Evolutionary conservation across 371 early-diverging fungal species (phyloP).

Genomic region (Lichtheimia ornata): DNA sequence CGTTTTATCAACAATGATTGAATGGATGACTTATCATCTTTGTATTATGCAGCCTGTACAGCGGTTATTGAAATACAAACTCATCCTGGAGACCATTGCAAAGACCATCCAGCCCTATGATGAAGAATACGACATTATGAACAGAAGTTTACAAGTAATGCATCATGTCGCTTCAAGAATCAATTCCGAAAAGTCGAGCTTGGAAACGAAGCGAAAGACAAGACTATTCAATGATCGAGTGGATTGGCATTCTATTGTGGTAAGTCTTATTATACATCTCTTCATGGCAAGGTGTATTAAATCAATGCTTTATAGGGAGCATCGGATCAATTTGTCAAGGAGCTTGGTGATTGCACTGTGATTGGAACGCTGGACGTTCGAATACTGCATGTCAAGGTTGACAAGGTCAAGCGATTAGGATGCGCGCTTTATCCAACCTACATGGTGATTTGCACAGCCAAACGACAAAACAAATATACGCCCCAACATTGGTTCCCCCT

Average conservation of each 20-base stretch:
- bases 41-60: conserved; percentile 39
- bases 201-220: conserved; percentile 40
- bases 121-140: conserved; percentile 27
- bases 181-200: conserved; percentile 30
- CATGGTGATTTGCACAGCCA: conserved; percentile 55
- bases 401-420: conserved; percentile 37
- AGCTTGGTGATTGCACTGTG: conserved; percentile 32
- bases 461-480: conserved; percentile 48
- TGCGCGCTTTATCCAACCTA: conserved; percentile 57
- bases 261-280: neutral
- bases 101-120: conserved; percentile 33
- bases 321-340: conserved; percentile 33
- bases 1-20: neutral
- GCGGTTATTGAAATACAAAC: conserved; percentile 39
- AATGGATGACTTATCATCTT: neutral
- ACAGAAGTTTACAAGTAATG: conserved; percentile 32
- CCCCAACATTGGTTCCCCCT: conserved; percentile 60
- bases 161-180: conserved; percentile 30
- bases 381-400: conserved; percentile 16
- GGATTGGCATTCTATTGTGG: conserved; percentile 36
- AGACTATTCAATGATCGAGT: conserved; percentile 36
- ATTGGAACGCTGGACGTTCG: conserved; percentile 49
- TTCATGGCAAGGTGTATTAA: too few species aligned
- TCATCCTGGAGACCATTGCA: conserved; percentile 36
- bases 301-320: conserved; percentile 17